phyloP scores from a whole-genome alignment of 176 grass and related monocot genomes.

The Echinochloa phyllopogon region DNA sequence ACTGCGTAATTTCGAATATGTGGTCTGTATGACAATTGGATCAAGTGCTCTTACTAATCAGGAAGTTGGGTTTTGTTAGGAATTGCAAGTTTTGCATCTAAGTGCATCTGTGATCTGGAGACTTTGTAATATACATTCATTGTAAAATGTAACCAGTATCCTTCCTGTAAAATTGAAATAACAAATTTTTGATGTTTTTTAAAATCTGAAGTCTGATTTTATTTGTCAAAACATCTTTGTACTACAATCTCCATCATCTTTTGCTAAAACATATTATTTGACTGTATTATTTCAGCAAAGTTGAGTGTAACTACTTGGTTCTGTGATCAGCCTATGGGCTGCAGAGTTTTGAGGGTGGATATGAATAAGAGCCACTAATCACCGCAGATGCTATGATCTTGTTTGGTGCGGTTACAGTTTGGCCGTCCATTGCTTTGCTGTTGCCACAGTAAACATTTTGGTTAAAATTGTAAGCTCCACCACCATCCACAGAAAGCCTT shows the following conservation, averaged over 20 bases:
- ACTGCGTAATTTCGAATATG: too few relatives aligned
- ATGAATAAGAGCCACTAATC: constrained; percentile 45
- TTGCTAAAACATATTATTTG: background rate
- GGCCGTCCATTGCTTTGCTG: constrained; percentile 59
- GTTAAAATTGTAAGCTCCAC: constrained; percentile 63
- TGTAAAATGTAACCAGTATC: background rate
- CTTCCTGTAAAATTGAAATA: background rate
- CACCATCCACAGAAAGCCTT: constrained; percentile 71
- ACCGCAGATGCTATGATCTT: constrained; percentile 47
- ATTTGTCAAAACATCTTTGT: too few relatives aligned
- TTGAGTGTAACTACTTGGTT: background rate
- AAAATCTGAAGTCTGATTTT: too few relatives aligned
- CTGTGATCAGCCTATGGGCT: constrained; percentile 34
- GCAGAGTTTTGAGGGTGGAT: constrained; percentile 53
- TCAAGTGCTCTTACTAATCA: background rate
- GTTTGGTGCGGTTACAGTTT: constrained; percentile 52
- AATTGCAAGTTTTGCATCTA: background rate
- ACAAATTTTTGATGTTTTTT: too few relatives aligned
- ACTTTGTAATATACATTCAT: background rate
- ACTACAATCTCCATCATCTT: too few relatives aligned
- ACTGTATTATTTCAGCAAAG: background rate
- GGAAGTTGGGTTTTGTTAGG: background rate
- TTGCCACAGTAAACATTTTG: constrained; percentile 54
- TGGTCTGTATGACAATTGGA: background rate
- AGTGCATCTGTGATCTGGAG: background rate